These are phyloP conservation scores for Eucalyptus regnans DNA, from an alignment of 345 rosid species.

Conservation along the genomic window DNA sequence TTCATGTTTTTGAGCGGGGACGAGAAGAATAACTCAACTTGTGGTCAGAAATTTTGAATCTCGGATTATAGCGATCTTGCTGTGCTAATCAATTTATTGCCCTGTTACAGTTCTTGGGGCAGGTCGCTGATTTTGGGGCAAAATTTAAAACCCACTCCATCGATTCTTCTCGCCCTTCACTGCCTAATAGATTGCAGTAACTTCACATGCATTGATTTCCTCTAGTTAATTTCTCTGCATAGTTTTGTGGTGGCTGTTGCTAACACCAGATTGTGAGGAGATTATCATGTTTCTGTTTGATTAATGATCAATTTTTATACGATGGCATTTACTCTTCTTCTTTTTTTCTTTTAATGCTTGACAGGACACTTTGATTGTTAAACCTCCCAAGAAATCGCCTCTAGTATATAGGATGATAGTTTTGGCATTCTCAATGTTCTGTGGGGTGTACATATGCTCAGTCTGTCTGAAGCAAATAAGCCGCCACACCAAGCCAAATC, in stretches of 20 bases:
- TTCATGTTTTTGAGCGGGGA: not conserved
- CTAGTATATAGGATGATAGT: slow-evolving; percentile 60
- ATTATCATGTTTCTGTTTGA: not conserved
- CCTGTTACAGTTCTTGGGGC: not conserved
- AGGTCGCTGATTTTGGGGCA: not conserved
- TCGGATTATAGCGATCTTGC: not conserved
- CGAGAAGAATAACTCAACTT: not conserved
- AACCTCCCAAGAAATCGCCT: slow-evolving; percentile 64
- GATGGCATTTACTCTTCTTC: not conserved
- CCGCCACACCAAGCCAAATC: slow-evolving; percentile 6
- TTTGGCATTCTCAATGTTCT: slow-evolving; percentile 56
- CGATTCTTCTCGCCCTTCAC: not conserved
- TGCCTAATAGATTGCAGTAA: not conserved
- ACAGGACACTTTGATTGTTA: slow-evolving; percentile 57
- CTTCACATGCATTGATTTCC: not conserved
- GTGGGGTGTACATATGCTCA: slow-evolving; percentile 56
- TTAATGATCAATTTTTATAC: not conserved
- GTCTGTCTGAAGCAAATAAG: slow-evolving; percentile 62
- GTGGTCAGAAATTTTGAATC: not conserved
- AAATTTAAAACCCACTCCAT: not conserved
- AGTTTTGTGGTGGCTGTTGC: not conserved
- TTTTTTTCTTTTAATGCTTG: not conserved
- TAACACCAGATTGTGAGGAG: not conserved
- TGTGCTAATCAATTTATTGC: not conserved
- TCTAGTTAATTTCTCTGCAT: not conserved